Conservation (phyloP, 352 stramenopile species). For the Pythium guiyangense region DNA sequence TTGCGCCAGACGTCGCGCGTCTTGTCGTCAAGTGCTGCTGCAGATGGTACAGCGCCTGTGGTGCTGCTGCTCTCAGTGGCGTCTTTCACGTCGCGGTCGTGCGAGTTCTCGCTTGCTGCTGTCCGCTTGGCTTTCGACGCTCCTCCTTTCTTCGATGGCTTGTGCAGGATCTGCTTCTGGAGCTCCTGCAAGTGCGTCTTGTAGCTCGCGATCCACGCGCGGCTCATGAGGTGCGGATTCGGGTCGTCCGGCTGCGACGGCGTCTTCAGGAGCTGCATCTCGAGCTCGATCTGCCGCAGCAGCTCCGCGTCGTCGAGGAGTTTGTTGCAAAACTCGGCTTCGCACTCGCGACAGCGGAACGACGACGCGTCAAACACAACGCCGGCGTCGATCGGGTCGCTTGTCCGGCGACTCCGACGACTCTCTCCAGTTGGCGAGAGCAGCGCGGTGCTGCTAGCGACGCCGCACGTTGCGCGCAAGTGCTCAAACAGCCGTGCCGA, state of each 20-base stretch:
- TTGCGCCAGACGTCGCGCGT: conserved; percentile 28
- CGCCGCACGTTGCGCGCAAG: conserved; percentile 33
- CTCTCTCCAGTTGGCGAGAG: conserved; percentile 6
- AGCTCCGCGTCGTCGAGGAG: conserved; percentile 46
- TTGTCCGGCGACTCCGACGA: conserved; percentile 5
- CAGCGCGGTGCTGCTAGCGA: conserved; percentile 2
- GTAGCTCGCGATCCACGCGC: conserved; percentile 69
- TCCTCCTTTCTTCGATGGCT: conserved; percentile 17
- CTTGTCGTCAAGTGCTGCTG: not conserved
- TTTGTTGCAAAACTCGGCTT: conserved; percentile 43
- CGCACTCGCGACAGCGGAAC: conserved; percentile 46
- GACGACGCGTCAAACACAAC: conserved; percentile 34
- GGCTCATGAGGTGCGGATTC: conserved; percentile 54
- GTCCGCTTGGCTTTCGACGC: conserved; percentile 9
- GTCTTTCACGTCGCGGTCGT: not conserved
- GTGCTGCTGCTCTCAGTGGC: not conserved
- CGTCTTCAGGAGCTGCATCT: conserved; percentile 51
- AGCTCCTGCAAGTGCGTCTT: conserved; percentile 46
- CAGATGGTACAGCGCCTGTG: not conserved
- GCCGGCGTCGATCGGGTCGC: conserved; percentile 2
- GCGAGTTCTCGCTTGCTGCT: conserved; percentile 3
- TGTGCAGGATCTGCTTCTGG: conserved; percentile 42
- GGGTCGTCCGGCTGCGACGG: conserved; percentile 17
- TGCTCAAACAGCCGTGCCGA: conserved; percentile 44
- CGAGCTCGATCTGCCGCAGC: conserved; percentile 40